Evolutionary conservation across 192 early-diverging fungal genomes (phyloP).

Genomic region (Dissophora globulifera): DNA sequence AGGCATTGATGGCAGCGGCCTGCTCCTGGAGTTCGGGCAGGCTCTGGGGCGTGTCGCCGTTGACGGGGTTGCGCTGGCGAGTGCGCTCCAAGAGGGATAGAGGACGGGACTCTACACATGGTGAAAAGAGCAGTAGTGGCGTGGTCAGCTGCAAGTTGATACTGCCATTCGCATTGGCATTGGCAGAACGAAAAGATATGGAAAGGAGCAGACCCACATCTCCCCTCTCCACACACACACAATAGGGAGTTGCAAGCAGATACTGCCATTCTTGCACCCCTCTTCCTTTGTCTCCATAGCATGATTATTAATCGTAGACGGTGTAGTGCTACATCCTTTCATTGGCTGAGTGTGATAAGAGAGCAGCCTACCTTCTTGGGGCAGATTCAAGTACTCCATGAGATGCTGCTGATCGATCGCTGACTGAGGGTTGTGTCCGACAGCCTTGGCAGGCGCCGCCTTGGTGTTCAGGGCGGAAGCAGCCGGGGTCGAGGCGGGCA

Average conservation of each 20-base stretch:
- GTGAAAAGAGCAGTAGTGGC: not conserved
- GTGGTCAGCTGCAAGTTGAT: no score
- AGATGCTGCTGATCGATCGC: conserved; percentile 49
- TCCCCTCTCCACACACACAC: no score
- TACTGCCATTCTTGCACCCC: no score
- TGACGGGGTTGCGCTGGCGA: conserved; percentile 48
- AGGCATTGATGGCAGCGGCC: conserved; percentile 54
- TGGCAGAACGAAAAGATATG: no score
- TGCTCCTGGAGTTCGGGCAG: conserved; percentile 49
- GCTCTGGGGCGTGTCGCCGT: conserved; percentile 19
- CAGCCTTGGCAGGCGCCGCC: not conserved
- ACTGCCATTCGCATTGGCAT: no score
- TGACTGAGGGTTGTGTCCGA: conserved; percentile 40
- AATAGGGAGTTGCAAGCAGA: no score
- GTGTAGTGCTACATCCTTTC: no score
- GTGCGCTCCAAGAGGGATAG: conserved; percentile 51
- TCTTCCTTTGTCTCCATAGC: no score
- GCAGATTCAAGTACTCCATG: conserved; percentile 53
- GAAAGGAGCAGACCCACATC: no score
- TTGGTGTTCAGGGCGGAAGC: no score
- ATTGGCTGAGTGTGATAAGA: no score
- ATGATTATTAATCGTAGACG: not conserved
- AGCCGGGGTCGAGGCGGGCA: not conserved
- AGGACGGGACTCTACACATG: conserved; percentile 37
- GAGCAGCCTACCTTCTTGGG: conserved; percentile 53